Conservation (phyloP, 345 rosid genomes). For the Aurinia saxatilis region DNA sequence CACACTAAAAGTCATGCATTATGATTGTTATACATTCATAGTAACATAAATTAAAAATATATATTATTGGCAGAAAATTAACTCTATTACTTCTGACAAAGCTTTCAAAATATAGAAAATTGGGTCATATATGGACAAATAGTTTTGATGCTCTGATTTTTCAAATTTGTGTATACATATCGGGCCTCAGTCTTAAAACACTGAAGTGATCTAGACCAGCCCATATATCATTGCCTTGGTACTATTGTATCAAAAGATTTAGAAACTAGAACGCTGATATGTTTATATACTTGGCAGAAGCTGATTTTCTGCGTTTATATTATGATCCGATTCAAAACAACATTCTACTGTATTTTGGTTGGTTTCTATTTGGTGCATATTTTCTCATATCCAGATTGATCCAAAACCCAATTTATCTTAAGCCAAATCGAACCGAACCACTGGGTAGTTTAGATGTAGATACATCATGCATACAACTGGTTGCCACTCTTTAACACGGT, state of each 20-base stretch:
- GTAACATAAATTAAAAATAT: background rate
- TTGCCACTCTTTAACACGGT: too few species aligned
- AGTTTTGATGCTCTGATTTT: background rate
- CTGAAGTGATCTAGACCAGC: too few species aligned
- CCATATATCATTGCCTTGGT: background rate
- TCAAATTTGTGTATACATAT: background rate
- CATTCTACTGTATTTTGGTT: too few species aligned
- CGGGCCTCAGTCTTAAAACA: conserved; percentile 2
- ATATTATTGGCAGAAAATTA: too few species aligned
- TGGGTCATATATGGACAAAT: background rate
- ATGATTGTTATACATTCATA: background rate
- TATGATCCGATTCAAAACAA: too few species aligned
- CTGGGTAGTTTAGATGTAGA: too few species aligned
- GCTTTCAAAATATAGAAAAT: too few species aligned
- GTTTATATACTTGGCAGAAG: background rate
- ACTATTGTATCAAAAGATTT: background rate
- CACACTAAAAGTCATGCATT: conserved; percentile 19
- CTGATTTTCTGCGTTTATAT: background rate
- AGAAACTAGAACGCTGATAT: background rate
- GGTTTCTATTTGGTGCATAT: too few species aligned
- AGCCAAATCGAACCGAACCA: too few species aligned
- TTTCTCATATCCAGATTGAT: too few species aligned
- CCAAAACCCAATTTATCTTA: too few species aligned
- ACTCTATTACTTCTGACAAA: background rate
- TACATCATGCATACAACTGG: too few species aligned